These are phyloP conservation scores for Brassica carinata DNA, from an alignment of 345 rosid genomes.

Conservation along the genomic window DNA sequence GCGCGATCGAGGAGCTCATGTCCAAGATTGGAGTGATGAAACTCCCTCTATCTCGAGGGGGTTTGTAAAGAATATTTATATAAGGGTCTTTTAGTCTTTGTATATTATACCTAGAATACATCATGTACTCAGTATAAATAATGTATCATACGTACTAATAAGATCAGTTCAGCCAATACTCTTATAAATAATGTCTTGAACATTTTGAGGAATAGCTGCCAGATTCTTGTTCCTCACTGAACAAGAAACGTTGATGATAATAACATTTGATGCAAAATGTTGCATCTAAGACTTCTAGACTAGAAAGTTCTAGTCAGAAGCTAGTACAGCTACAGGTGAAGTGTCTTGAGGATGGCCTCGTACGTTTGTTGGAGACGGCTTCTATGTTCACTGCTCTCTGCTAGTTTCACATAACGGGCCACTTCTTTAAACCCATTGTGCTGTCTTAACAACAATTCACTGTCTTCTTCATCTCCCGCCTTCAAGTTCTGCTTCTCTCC, in stretches of 20 bases:
- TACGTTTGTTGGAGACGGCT: constrained; percentile 46
- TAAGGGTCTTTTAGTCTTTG: too few relatives aligned
- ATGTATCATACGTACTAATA: too few relatives aligned
- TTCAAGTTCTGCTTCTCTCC: not conserved
- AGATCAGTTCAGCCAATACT: too few relatives aligned
- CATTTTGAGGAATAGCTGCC: too few relatives aligned
- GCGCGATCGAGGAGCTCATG: too few relatives aligned
- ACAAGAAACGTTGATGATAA: not conserved
- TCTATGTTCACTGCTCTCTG: constrained; percentile 30
- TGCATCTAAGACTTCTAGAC: not conserved
- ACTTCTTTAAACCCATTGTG: constrained; percentile 52
- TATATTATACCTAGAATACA: too few relatives aligned
- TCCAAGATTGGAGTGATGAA: too few relatives aligned
- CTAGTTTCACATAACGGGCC: constrained; percentile 50
- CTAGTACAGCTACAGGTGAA: constrained; percentile 7
- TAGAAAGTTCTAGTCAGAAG: not conserved
- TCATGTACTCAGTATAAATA: too few relatives aligned
- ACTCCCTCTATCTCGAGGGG: too few relatives aligned
- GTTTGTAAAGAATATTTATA: too few relatives aligned
- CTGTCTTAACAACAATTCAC: constrained; percentile 35
- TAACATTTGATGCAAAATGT: not conserved
- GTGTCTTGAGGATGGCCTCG: constrained; percentile 45
- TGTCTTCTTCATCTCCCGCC: constrained; percentile 18
- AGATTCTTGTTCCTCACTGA: not conserved
- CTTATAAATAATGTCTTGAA: too few relatives aligned